A percentile compares a stretch with the other conserved stretches of the same genome.
Conservation (phyloP, 176 grass and related monocot species). For the Aegilops longissima region DNA sequence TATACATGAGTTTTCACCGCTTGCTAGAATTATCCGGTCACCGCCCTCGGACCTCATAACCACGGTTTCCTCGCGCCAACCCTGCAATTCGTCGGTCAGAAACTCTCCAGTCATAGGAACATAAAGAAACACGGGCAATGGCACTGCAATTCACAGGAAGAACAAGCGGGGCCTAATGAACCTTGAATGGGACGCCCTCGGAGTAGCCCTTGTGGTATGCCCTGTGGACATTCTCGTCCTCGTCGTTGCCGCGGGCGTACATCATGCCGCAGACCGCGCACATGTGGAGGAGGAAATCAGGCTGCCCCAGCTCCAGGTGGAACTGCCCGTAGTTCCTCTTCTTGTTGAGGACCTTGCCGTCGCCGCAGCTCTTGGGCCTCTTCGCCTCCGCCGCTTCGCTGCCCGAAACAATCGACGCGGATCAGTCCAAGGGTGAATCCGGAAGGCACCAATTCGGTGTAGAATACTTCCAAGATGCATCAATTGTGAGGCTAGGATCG, state of each 20-base stretch:
- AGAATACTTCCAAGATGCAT: background rate
- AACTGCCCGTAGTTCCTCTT: conserved; percentile 87
- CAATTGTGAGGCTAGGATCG: background rate
- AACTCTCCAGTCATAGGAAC: background rate
- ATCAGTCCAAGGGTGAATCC: background rate
- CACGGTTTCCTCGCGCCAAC: conserved; percentile 73
- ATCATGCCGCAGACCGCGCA: conserved; percentile 85
- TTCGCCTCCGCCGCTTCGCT: conserved; percentile 20
- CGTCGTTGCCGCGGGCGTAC: conserved; percentile 70
- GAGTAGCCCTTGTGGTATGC: conserved; percentile 69
- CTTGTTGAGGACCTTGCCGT: conserved; percentile 48
- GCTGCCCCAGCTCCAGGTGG: conserved; percentile 90
- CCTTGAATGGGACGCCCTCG: conserved; percentile 79
- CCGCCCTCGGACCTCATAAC: conserved; percentile 35
- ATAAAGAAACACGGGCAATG: background rate
- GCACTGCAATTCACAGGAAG: background rate
- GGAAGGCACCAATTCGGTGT: background rate
- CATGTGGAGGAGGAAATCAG: conserved; percentile 70
- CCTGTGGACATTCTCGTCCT: conserved; percentile 83
- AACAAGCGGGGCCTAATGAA: background rate
- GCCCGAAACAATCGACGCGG: background rate
- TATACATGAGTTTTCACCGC: conserved; percentile 32
- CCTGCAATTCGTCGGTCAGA: conserved; percentile 37
- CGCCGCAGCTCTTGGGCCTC: background rate
- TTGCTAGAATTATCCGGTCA: conserved; percentile 50